Conservation (phyloP, 257 asterid species). For the Solanum tarapatanum region DNA sequence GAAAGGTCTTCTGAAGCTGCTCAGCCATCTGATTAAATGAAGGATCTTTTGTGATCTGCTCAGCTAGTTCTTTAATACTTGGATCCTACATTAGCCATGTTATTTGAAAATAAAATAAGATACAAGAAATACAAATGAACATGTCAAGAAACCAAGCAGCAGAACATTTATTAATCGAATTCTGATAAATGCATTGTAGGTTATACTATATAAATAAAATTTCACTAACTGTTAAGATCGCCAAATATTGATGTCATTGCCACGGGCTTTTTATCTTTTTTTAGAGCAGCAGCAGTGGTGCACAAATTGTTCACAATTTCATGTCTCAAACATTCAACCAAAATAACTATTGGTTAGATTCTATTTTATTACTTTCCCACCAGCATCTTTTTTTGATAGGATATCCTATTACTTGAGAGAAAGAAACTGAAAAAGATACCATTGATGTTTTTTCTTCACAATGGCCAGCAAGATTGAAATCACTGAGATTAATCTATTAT, state of each 20-base stretch:
- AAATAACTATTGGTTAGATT: background rate
- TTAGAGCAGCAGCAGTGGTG: background rate
- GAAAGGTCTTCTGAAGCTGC: conserved; percentile 90
- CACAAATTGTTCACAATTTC: background rate
- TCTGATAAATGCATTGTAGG: background rate
- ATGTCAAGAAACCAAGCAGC: background rate
- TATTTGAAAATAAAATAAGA: background rate
- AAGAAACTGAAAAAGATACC: background rate
- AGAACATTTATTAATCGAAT: background rate
- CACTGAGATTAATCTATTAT: background rate
- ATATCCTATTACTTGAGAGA: background rate
- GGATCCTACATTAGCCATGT: conserved; percentile 47
- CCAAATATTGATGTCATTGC: background rate
- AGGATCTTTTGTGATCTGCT: conserved; percentile 90
- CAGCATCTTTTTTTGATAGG: background rate
- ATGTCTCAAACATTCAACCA: background rate
- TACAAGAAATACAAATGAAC: background rate
- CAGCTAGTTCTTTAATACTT: conserved; percentile 89
- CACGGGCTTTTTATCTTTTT: background rate
- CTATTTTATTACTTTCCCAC: background rate
- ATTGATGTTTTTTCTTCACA: background rate
- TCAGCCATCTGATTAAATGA: conserved; percentile 91
- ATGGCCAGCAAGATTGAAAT: background rate
- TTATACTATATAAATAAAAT: background rate
- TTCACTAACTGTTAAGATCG: background rate